These are phyloP conservation scores for Cercospora sp. DNA, from an alignment of 2,329 filamentous ascomycete genomes.

Conservation along the genomic window DNA sequence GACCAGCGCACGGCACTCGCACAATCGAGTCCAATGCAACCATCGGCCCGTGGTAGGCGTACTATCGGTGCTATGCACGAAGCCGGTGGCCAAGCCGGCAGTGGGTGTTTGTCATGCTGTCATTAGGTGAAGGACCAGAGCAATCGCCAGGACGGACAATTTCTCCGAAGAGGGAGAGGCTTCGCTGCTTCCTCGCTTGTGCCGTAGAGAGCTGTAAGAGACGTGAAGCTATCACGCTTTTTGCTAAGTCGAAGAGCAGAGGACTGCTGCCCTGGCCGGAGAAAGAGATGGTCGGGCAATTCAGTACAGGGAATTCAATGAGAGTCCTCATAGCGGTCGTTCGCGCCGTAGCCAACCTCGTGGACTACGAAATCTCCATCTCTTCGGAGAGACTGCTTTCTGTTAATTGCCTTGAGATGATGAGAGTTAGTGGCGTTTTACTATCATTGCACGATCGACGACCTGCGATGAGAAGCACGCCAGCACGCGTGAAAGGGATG, in stretches of 20 bases:
- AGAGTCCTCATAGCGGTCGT: neutral
- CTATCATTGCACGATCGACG: neutral
- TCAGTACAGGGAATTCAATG: neutral
- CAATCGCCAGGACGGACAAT: neutral
- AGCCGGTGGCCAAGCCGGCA: conserved; percentile 4
- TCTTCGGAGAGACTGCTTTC: neutral
- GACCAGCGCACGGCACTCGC: conserved; percentile 4
- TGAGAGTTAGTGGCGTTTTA: neutral
- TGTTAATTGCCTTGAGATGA: neutral
- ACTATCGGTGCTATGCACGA: neutral
- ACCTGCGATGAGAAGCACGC: neutral
- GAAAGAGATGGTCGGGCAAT: neutral
- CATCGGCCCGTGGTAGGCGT: neutral
- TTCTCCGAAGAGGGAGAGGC: neutral
- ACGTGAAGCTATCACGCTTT: neutral
- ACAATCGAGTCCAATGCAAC: conserved; percentile 3
- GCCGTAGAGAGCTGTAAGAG: neutral
- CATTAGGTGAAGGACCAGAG: neutral
- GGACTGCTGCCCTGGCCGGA: neutral
- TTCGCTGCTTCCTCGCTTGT: neutral
- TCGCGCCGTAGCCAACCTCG: neutral
- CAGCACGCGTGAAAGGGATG: conserved; percentile 1
- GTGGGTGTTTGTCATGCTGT: neutral
- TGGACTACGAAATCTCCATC: neutral
- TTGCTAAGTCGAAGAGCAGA: neutral